Conservation (phyloP, 768 basidiomycete genomes). For the Amanita rubescens region DNA sequence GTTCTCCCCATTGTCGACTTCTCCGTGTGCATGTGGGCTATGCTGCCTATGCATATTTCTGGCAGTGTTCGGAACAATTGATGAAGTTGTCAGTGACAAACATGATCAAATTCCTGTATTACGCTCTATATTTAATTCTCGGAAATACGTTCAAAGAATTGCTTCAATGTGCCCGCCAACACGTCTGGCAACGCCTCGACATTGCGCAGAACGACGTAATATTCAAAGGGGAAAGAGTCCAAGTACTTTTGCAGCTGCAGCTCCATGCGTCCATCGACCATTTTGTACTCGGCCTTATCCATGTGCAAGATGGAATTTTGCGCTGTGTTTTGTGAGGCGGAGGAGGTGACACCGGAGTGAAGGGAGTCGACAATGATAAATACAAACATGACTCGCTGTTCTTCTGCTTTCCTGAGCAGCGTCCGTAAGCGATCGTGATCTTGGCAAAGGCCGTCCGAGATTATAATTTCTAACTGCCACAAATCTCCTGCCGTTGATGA, state of each 20-base stretch:
- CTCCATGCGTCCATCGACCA: slow-evolving; percentile 75
- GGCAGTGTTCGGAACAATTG: no score
- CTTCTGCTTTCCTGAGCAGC: slow-evolving; percentile 76
- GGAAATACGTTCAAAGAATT: slow-evolving; percentile 84
- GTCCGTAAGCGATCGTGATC: slow-evolving; percentile 83
- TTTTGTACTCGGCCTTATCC: slow-evolving; percentile 86
- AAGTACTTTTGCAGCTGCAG: slow-evolving; percentile 84
- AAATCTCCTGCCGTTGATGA: slow-evolving; percentile 71
- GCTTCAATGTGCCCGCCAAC: slow-evolving; percentile 78
- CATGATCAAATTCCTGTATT: no score
- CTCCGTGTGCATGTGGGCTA: no score
- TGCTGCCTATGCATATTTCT: no score
- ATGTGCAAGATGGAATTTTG: slow-evolving; percentile 86
- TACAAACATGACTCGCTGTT: slow-evolving; percentile 89
- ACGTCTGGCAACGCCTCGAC: slow-evolving; percentile 92
- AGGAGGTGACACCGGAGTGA: slow-evolving; percentile 29
- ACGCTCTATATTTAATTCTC: slow-evolving; percentile 59
- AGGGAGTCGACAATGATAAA: slow-evolving; percentile 95
- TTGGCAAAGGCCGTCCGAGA: slow-evolving; percentile 98
- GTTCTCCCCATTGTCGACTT: slow-evolving; percentile 3
- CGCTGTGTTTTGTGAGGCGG: slow-evolving; percentile 17
- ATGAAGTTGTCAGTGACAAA: no score
- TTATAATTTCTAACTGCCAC: slow-evolving; percentile 98
- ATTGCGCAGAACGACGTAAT: slow-evolving; percentile 86
- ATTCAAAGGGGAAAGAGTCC: slow-evolving; percentile 97